phyloP scores from a whole-genome alignment of 441 rosid genomes.

The Francoa sonchifolia region DNA sequence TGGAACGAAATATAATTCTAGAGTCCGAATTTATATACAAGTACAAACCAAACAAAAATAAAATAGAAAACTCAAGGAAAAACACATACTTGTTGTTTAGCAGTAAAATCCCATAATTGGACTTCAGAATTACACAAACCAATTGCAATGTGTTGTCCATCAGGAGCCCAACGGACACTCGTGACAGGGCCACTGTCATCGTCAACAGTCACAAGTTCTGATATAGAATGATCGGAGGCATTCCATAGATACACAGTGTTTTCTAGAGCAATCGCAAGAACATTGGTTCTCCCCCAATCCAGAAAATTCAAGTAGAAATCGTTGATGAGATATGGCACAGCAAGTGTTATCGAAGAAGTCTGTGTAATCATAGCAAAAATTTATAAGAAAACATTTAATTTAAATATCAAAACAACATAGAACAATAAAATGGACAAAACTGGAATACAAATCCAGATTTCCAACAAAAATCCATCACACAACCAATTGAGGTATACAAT shows the following conservation, averaged over 20 bases:
- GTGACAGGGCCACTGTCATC: slow-evolving; percentile 66
- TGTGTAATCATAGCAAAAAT: slow-evolving; percentile 6
- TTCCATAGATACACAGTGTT: slow-evolving; percentile 57
- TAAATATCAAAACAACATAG: not conserved
- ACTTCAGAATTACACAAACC: slow-evolving; percentile 64
- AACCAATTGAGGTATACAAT: too few species aligned
- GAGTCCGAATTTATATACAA: not conserved
- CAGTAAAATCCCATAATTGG: slow-evolving; percentile 46
- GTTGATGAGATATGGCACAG: slow-evolving; percentile 58
- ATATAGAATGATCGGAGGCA: slow-evolving; percentile 43
- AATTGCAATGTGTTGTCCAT: slow-evolving; percentile 55
- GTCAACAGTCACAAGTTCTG: slow-evolving; percentile 51
- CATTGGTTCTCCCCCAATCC: slow-evolving; percentile 66
- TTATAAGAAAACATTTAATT: not conserved
- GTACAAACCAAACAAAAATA: not conserved
- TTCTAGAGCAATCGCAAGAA: slow-evolving; percentile 57
- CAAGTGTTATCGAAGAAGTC: slow-evolving; percentile 56
- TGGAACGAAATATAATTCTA: not conserved
- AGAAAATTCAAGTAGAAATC: slow-evolving; percentile 64
- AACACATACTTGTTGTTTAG: slow-evolving; percentile 27
- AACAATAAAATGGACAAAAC: not conserved
- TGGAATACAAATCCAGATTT: not conserved
- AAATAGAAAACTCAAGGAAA: not conserved
- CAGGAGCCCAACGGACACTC: slow-evolving; percentile 68
- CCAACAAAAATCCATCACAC: not conserved